Evolutionary conservation across 164 flowering plant species (phyloP).

Genomic region (Vitis rotundifolia): DNA sequence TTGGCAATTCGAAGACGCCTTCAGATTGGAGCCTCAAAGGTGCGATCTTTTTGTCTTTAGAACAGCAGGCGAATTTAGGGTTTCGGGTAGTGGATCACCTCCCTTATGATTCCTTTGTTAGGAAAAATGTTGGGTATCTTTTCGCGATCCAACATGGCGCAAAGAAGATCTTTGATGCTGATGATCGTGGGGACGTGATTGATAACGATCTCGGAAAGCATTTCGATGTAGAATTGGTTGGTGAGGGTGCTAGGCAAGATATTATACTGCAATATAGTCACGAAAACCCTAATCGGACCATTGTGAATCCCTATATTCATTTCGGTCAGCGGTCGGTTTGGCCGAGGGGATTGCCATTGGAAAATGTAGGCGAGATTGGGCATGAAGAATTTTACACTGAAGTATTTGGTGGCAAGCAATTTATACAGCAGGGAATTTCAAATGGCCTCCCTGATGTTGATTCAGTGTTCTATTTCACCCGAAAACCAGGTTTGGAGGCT

Average conservation of each 20-base stretch:
- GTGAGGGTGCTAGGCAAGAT: conserved; percentile 78
- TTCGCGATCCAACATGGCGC: conserved; percentile 99
- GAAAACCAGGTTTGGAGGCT: conserved; percentile 77
- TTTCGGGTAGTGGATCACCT: conserved; percentile 72
- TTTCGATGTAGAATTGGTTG: conserved; percentile 87
- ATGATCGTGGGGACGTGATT: conserved; percentile 85
- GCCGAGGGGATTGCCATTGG: conserved; percentile 97
- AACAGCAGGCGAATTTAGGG: conserved; percentile 72
- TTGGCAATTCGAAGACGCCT: conserved; percentile 80
- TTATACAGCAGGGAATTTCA: conserved; percentile 91
- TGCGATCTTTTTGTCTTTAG: conserved; percentile 78
- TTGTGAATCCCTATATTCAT: conserved; percentile 91
- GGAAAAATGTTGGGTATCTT: conserved; percentile 87
- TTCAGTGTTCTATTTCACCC: conserved; percentile 93
- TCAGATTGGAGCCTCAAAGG: conserved; percentile 87
- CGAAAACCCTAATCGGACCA: conserved; percentile 73
- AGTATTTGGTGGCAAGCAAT: conserved; percentile 86
- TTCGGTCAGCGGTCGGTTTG: conserved; percentile 97
- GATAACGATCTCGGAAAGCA: conserved; percentile 82
- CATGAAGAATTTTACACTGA: conserved; percentile 95
- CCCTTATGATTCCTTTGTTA: conserved; percentile 84
- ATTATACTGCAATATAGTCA: conserved; percentile 82
- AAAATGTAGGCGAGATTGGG: conserved; percentile 82
- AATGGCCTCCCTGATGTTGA: conserved; percentile 98
- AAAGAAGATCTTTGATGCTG: conserved; percentile 85